Evolutionary conservation across 1,284 basidiomycete species (phyloP).

Genomic region (Malassezia dermatis): DNA sequence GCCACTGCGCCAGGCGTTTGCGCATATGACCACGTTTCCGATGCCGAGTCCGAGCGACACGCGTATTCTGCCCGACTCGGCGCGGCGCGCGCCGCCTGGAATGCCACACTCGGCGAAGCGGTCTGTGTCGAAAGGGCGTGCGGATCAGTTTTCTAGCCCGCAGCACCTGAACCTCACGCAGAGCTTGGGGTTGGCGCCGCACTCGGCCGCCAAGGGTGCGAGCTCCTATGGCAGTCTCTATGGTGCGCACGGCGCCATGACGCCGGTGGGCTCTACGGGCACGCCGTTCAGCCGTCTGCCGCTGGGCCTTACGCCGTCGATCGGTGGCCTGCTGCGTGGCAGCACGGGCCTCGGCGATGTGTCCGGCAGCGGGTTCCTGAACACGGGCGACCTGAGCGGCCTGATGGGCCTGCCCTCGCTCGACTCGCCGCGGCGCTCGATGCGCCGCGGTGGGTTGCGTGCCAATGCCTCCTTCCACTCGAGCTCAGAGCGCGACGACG

Average conservation of each 20-base stretch:
- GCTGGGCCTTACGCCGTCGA: conserved; percentile 30
- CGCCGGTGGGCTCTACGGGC: conserved; percentile 19
- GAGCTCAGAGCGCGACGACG: conserved; percentile 17
- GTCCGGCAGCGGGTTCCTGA: conserved; percentile 19
- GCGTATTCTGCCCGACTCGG: conserved; percentile 2
- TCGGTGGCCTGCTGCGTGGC: conserved; percentile 21
- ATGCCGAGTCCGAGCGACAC: conserved; percentile 2
- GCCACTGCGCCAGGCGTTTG: conserved; percentile 7
- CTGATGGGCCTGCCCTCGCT: conserved; percentile 18
- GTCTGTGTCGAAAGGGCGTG: neutral
- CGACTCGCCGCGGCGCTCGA: conserved; percentile 22
- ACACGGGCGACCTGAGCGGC: conserved; percentile 21
- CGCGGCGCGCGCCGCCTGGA: neutral
- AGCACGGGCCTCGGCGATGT: conserved; percentile 5
- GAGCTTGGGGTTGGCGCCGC: conserved; percentile 34
- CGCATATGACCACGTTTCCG: neutral
- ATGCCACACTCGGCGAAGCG: conserved; percentile 11
- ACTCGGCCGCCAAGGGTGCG: conserved; percentile 22
- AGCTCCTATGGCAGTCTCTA: neutral
- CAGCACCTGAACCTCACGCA: conserved; percentile 43
- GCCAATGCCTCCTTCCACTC: conserved; percentile 7
- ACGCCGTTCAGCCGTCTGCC: conserved; percentile 19
- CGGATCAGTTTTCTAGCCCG: conserved; percentile 37
- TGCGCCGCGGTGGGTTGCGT: conserved; percentile 9
- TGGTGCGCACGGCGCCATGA: conserved; percentile 2